These are phyloP conservation scores for Sophora flavescens DNA, from an alignment of 306 rosid genomes.

Conservation along the genomic window DNA sequence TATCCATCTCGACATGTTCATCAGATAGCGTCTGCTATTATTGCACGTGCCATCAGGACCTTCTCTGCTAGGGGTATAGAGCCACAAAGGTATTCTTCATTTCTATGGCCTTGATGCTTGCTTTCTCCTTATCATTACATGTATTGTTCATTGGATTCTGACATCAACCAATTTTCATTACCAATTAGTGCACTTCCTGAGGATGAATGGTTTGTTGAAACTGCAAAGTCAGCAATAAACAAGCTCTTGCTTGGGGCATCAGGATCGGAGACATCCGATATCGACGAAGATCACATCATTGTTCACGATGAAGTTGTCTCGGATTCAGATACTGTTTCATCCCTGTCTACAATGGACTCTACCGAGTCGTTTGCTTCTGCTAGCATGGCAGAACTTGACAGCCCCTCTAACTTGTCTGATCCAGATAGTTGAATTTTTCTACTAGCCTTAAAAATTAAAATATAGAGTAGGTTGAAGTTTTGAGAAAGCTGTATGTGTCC, in stretches of 20 bases:
- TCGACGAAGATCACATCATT: slow-evolving; percentile 79
- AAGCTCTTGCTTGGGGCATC: slow-evolving; percentile 75
- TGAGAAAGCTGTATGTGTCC: slow-evolving; percentile 1
- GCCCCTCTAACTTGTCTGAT: slow-evolving; percentile 78
- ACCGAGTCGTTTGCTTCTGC: slow-evolving; percentile 93
- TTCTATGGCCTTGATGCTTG: slow-evolving; percentile 33
- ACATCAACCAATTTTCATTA: slow-evolving; percentile 40
- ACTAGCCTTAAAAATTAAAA: neutral
- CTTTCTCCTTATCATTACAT: slow-evolving; percentile 30
- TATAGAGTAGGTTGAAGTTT: slow-evolving; percentile 44
- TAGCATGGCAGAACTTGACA: slow-evolving; percentile 92
- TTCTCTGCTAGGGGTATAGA: slow-evolving; percentile 87
- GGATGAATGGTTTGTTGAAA: slow-evolving; percentile 97
- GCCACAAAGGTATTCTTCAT: slow-evolving; percentile 73
- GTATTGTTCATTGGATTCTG: slow-evolving; percentile 26
- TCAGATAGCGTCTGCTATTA: slow-evolving; percentile 91
- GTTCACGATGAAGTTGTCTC: slow-evolving; percentile 59
- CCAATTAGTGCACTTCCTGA: slow-evolving; percentile 78
- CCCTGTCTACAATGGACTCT: slow-evolving; percentile 76
- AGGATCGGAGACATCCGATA: slow-evolving; percentile 80
- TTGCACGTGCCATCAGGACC: slow-evolving; percentile 88
- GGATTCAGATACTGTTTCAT: slow-evolving; percentile 80
- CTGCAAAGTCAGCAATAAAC: slow-evolving; percentile 87
- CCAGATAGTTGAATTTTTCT: slow-evolving; percentile 50
- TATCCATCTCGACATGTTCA: slow-evolving; percentile 89